phyloP scores from a whole-genome alignment of 192 early-diverging fungal species.

The Backusella australiensis region DNA sequence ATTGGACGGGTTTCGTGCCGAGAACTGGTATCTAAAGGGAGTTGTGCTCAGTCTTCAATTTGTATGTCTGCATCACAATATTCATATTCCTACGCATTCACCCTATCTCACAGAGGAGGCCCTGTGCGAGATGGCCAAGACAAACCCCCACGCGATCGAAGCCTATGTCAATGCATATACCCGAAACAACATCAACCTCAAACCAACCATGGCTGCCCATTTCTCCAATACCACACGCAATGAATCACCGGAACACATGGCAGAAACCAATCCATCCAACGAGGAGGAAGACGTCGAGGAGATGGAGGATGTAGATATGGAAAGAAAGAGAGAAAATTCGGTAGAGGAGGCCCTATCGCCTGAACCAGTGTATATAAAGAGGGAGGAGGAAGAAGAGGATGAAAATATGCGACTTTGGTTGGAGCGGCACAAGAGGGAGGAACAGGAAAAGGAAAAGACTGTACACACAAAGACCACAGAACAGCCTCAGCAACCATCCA shows the following conservation, averaged over 20 bases:
- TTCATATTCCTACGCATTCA: conserved; percentile 31
- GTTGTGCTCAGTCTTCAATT: conserved; percentile 46
- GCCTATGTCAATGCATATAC: conserved; percentile 34
- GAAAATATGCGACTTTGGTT: not conserved
- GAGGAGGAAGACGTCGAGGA: not conserved
- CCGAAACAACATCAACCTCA: conserved; percentile 22
- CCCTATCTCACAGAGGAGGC: conserved; percentile 30
- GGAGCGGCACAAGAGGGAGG: not conserved
- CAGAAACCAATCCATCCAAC: not conserved
- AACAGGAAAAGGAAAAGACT: not conserved
- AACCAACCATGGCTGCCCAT: conserved; percentile 26
- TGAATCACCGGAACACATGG: not conserved
- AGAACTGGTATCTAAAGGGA: conserved; percentile 49
- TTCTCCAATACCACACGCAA: conserved; percentile 4
- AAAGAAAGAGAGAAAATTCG: not conserved
- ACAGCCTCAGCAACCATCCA: not conserved
- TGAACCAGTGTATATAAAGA: not conserved
- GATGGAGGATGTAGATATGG: not conserved
- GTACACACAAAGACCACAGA: not conserved
- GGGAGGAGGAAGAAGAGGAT: not conserved
- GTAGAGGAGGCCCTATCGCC: not conserved
- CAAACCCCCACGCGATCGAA: conserved; percentile 30
- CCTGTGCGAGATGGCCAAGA: conserved; percentile 28
- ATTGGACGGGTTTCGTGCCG: conserved; percentile 39
- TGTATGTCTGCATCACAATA: conserved; percentile 32